Base-by-base conservation (phyloP, 1,284 basidiomycete genomes). In the Naganishia albida region DNA sequence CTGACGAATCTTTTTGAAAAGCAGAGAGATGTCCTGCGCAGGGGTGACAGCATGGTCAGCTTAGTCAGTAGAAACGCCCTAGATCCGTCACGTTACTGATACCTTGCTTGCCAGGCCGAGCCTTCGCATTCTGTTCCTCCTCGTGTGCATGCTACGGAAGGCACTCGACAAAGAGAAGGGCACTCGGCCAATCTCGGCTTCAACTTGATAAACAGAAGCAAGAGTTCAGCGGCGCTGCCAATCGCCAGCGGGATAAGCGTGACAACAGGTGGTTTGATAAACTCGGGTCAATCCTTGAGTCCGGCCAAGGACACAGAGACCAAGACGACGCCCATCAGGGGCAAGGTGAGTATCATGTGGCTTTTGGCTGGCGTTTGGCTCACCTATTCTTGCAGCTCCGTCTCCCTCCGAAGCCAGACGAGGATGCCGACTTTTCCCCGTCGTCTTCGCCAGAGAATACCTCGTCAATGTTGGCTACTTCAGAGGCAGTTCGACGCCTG, bases 371-470 rank as follows among this genome's bases (percentile, higher is more conserved):
- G 28, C 30, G 23, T 44, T 18, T 20, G 2, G 7, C 25, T 53
- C 8, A 46, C n/a, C 3, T 26, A 7, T 18, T 0, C 43, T 46
- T 23, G 42, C 51, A 65, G 64, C 52, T 65, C 25, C 67, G 67
- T 25, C 43, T 68, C 6, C 67, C 67, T 12, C 67, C 67, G 7
- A 68, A 63, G 42, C 67, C 67, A 2, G 53, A 16, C 18, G 51
- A 64, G 26, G 60, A 65, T 16, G 43, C 59, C 18, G 67, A 68
- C 23, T 42, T 65, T 28, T 68, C 67, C 25, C 64, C 63, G 12
- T 68, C 59, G 39, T 68, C 67, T 23, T 68, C 67, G 34, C 67
- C 64, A 16, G 63, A 68, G 42, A 57, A 67, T 38, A 55, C 60
- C 1, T 57, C 63, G 3, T 48, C 52, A 18, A 26, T 68, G 30